Conservation (phyloP, 2,329 filamentous ascomycete species). For the Neopestalotiopsis sp. region DNA sequence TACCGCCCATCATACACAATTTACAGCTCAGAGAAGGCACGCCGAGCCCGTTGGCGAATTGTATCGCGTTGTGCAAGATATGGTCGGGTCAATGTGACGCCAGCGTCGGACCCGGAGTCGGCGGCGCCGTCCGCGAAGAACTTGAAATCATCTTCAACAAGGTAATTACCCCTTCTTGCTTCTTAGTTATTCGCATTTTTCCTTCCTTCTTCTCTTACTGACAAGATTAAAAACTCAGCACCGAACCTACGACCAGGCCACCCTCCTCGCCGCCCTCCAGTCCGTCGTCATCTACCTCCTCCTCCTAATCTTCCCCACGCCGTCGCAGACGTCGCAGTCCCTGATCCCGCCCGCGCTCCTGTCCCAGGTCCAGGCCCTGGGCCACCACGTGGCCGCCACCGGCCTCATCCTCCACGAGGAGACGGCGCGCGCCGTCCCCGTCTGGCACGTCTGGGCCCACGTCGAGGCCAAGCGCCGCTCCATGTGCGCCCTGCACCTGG, state of each 20-base stretch:
- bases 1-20: constrained; percentile 43
- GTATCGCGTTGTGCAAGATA: constrained; percentile 42
- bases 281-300: constrained; percentile 43
- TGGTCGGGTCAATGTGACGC: constrained; percentile 39
- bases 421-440: constrained; percentile 33
- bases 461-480: constrained; percentile 62
- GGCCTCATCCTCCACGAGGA: constrained; percentile 43
- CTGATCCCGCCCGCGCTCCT: constrained; percentile 34
- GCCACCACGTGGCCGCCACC: constrained; percentile 36
- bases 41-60: constrained; percentile 40
- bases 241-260: constrained; percentile 36
- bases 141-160: constrained; percentile 36
- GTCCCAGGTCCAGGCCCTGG: constrained; percentile 36
- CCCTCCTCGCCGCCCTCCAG: constrained; percentile 42
- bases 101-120: constrained; percentile 36
- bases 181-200: background rate
- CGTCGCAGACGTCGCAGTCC: constrained; percentile 27
- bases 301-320: constrained; percentile 43
- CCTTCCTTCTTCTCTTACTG: background rate
- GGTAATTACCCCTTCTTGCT: constrained; percentile 30
- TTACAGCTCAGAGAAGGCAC: constrained; percentile 27
- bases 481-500: constrained; percentile 39
- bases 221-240: constrained; percentile 31
- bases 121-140: constrained; percentile 38
- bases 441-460: constrained; percentile 46